Base-by-base conservation (phyloP, 345 rosid species). In the Hibiscus trionum region DNA sequence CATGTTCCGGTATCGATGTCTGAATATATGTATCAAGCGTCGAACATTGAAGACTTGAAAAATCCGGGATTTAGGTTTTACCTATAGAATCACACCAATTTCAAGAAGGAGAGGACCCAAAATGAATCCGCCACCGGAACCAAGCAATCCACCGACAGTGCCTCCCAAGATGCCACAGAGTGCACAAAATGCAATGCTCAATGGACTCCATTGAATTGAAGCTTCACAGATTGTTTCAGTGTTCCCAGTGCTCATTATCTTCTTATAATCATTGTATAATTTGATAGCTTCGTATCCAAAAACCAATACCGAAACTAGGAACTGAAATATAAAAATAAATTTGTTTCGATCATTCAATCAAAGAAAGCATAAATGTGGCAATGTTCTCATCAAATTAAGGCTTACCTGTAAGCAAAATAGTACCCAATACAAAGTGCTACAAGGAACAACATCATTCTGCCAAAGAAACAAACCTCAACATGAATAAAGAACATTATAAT, bases 81-180 rank as follows among this genome's bases (percentile, higher is more conserved):
- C 98, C 92, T 91, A 96, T 0, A 97, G 98, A 69, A 86, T 91
- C 80, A 94, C 98, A 50, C 98, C 98, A 33, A 94, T 94, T 82
- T 94, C 98, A 12, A 94, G 92, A 35, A 94, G 91, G n/a, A 94
- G 87, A 0, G 98, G 98, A 0, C 98, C 96, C 4, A 94, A 85
- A 66, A 94, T 84, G 90, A 94, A 94, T 0, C 98, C 98, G 19
- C 98, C 98, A 26, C 98, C 97, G 0, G 98, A 94, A 21, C 98
- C 98, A 0, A 94, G 96, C 3, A 94, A 86, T 70, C 98, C 98
- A 2, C 98, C 98, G 0, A 94, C 98, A 0, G 88, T 83, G 33
- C 97, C 98, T 58, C 98, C 98, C 17, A 87, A 61, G 73, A 87
- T 78, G 27, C 97, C 96, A 74, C 96, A 94, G 0, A 94, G 80